Percentiles rank a stretch among this genome's conserved stretches.
Evolutionary conservation across 768 basidiomycete species (phyloP).

Genomic region (Pisolithus tinctorius): DNA sequence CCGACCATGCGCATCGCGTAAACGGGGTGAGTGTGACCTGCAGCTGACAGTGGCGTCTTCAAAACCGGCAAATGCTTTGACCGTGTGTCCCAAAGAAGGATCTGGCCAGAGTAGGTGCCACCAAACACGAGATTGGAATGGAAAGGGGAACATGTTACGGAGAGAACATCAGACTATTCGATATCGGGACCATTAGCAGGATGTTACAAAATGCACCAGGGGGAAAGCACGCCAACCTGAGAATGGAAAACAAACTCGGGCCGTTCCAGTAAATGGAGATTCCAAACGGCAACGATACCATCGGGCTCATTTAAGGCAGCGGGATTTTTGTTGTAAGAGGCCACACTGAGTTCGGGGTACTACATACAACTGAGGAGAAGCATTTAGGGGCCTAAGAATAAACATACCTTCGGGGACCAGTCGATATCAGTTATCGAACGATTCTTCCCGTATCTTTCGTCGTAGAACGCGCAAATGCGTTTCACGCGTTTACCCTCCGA

Average conservation of each 20-base stretch:
- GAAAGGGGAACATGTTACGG: constrained; percentile 95
- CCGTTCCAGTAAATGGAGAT: constrained; percentile 87
- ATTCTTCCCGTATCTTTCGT: constrained; percentile 87
- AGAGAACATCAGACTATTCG: constrained; percentile 89
- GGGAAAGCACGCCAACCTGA: constrained; percentile 53
- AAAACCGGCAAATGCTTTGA: constrained; percentile 94
- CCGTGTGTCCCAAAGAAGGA: constrained; percentile 96
- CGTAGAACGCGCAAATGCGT: constrained; percentile 89
- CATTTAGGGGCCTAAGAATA: neutral
- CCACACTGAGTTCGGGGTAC: constrained; percentile 94
- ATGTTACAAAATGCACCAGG: neutral
- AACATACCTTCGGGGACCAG: constrained; percentile 89
- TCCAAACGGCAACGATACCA: constrained; percentile 97
- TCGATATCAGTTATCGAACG: constrained; percentile 94
- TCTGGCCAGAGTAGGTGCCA: constrained; percentile 99
- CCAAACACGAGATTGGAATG: constrained; percentile 97
- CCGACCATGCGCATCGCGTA: constrained; percentile 99
- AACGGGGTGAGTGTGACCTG: constrained; percentile 97
- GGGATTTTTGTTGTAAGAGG: constrained; percentile 97
- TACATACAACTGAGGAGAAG: constrained; percentile 24
- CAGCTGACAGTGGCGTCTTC: constrained; percentile 92
- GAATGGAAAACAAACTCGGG: constrained; percentile 99
- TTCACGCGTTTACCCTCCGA: constrained; percentile 87
- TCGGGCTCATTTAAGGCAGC: constrained; percentile 92
- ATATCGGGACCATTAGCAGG: constrained; percentile 2